phyloP scores from a whole-genome alignment of 805 yeast species.

The Starmerella scarabaei region DNA sequence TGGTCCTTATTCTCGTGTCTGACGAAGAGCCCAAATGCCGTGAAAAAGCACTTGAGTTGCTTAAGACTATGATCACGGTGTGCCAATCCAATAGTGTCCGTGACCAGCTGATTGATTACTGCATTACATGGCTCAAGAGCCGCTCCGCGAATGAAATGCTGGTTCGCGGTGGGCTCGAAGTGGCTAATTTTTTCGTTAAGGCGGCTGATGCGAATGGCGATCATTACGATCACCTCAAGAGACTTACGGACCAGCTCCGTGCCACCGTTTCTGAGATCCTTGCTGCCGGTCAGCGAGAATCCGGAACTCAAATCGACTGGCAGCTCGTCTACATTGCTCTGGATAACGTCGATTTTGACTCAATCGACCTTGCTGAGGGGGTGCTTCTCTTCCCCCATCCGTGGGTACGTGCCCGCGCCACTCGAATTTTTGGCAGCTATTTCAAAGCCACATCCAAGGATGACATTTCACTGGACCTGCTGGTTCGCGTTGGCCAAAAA shows the following conservation, averaged over 20 bases:
- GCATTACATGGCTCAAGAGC: constrained; percentile 15
- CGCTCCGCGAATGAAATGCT: constrained; percentile 11
- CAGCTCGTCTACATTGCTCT: constrained; percentile 60
- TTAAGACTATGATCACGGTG: constrained; percentile 2
- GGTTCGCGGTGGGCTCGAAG: constrained; percentile 21
- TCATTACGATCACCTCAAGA: background rate
- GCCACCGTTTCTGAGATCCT: constrained; percentile 3
- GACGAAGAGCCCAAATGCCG: constrained; percentile 72
- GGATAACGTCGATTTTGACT: constrained; percentile 24
- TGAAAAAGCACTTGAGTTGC: constrained; percentile 60
- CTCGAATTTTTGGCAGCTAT: constrained; percentile 44
- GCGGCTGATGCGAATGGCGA: background rate
- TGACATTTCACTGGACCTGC: constrained; percentile 34
- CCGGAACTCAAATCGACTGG: constrained; percentile 40
- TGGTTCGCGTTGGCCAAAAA: constrained; percentile 48
- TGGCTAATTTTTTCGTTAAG: constrained; percentile 10
- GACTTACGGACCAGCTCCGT: constrained; percentile 2
- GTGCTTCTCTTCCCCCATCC: constrained; percentile 73
- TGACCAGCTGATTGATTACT: constrained; percentile 11
- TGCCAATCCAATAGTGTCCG: background rate
- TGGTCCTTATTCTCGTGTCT: constrained; percentile 61
- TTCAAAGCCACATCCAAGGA: constrained; percentile 32
- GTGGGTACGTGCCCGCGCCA: constrained; percentile 68
- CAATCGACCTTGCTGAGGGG: constrained; percentile 36
- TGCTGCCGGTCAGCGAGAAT: constrained; percentile 1